A percentile compares a stretch with the other conserved stretches of the same genome.
Conservation (phyloP, 331 rosid species). For the Dryas integrifolia region DNA sequence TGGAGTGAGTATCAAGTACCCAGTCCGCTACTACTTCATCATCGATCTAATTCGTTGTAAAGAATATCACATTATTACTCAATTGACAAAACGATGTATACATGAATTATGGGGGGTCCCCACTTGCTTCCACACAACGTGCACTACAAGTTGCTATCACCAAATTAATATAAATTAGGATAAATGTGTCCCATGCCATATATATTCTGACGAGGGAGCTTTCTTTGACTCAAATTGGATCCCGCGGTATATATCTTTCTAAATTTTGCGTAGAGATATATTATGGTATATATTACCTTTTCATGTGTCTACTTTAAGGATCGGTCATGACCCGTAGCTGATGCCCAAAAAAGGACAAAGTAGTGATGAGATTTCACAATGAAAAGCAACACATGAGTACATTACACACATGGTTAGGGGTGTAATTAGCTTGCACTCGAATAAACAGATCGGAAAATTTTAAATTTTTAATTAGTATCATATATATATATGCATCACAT, state of each 20-base stretch:
- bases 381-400: no score
- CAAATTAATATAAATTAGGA: neutral
- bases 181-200: neutral
- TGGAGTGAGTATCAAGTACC: constrained; percentile 43
- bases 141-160: neutral
- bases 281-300: neutral
- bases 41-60: no score
- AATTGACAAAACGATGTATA: neutral
- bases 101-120: neutral
- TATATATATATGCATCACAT: no score
- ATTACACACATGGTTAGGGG: no score
- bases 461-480: no score
- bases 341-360: no score
- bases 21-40: neutral
- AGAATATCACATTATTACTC: neutral
- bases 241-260: neutral
- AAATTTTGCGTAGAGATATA: neutral
- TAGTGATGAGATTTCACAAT: no score
- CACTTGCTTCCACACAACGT: constrained; percentile 5
- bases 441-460: no score
- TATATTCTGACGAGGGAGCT: neutral
- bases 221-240: constrained; percentile 13
- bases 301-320: neutral
- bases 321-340: no score
- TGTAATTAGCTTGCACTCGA: no score